Conservation (phyloP, 441 rosid genomes). For the Rhodomyrtus psidioides region DNA sequence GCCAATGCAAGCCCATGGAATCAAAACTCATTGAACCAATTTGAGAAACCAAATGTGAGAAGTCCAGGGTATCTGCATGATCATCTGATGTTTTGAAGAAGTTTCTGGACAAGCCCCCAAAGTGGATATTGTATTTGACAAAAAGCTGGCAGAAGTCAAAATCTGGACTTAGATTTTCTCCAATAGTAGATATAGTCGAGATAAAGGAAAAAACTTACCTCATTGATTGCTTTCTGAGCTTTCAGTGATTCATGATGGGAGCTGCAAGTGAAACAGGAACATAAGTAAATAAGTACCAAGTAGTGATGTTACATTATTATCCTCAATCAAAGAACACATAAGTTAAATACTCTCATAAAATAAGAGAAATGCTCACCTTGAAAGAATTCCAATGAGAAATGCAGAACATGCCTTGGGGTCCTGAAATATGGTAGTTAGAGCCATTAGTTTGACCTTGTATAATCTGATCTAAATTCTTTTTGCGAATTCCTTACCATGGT, state of each 20-base stretch:
- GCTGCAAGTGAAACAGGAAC: slow-evolving; percentile 34
- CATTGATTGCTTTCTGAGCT: slow-evolving; percentile 93
- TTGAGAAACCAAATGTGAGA: slow-evolving; percentile 76
- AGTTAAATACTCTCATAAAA: slow-evolving; percentile 1
- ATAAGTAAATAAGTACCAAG: slow-evolving; percentile 2
- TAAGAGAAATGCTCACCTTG: slow-evolving; percentile 50
- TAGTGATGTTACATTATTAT: neutral
- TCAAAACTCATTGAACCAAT: slow-evolving; percentile 93
- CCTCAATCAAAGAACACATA: neutral
- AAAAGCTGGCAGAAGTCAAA: slow-evolving; percentile 66
- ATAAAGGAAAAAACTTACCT: slow-evolving; percentile 43
- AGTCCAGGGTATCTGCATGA: slow-evolving; percentile 60
- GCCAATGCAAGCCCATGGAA: slow-evolving; percentile 91
- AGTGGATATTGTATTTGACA: slow-evolving; percentile 97
- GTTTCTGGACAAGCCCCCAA: slow-evolving; percentile 85
- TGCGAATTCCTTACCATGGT: slow-evolving; percentile 51
- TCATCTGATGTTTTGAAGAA: slow-evolving; percentile 57
- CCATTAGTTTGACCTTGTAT: slow-evolving; percentile 13
- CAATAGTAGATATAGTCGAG: neutral
- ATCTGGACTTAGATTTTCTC: neutral
- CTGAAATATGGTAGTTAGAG: slow-evolving; percentile 41
- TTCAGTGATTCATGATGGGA: slow-evolving; percentile 96
- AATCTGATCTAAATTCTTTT: slow-evolving; percentile 11
- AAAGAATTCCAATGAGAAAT: slow-evolving; percentile 85
- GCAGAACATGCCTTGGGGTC: slow-evolving; percentile 78